Percentiles rank a stretch among this genome's conserved stretches.
Conservation (phyloP, 345 rosid genomes). For the Leavenworthia alabamica region DNA sequence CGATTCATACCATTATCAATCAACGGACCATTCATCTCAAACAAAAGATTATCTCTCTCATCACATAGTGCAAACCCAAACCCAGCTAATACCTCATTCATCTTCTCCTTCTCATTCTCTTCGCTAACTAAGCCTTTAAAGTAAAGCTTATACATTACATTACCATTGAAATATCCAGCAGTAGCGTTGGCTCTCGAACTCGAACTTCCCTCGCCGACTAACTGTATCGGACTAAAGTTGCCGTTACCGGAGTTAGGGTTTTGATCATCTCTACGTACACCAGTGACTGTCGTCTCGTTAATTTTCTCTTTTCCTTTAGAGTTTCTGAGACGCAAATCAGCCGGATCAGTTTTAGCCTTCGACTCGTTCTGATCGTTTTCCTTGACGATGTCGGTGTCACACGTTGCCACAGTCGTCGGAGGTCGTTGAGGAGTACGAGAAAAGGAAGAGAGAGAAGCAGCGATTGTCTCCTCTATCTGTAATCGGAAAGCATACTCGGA, state of each 20-base stretch:
- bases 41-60: slow-evolving; percentile 33
- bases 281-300: not conserved
- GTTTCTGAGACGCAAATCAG: slow-evolving; percentile 35
- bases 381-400: slow-evolving; percentile 13
- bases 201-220: slow-evolving; percentile 39
- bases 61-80: slow-evolving; percentile 53
- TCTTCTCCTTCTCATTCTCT: slow-evolving; percentile 23
- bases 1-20: not conserved
- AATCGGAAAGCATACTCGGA: slow-evolving; percentile 43
- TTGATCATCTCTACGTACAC: not conserved
- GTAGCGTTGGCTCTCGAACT: slow-evolving; percentile 38
- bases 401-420: not conserved
- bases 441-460: slow-evolving; percentile 35
- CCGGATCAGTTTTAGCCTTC: slow-evolving; percentile 31
- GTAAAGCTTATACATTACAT: slow-evolving; percentile 26
- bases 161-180: not conserved
- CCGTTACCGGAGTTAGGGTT: not conserved
- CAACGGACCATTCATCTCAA: slow-evolving; percentile 35
- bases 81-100: slow-evolving; percentile 30
- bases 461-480: slow-evolving; percentile 44
- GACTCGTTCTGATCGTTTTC: slow-evolving; percentile 27
- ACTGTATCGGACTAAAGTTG: not conserved
- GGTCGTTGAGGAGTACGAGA: slow-evolving; percentile 3
- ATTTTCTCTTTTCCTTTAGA: slow-evolving; percentile 7
- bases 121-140: slow-evolving; percentile 41